Conservation (phyloP, 1,284 basidiomycete species). For the Puccinia hordei region DNA sequence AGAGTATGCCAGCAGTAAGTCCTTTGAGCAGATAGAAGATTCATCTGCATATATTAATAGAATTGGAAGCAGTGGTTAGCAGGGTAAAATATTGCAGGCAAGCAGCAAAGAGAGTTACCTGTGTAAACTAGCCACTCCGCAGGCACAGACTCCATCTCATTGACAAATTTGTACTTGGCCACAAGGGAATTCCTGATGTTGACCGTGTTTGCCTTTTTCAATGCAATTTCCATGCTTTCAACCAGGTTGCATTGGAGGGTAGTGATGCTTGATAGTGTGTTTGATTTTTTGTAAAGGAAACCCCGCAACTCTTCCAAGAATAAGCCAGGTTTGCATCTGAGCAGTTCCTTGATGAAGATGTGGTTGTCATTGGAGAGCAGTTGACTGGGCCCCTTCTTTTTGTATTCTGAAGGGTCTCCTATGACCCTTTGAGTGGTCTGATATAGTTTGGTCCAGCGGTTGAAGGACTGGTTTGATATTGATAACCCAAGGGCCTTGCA, state of each 20-base stretch:
- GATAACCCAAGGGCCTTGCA: not conserved
- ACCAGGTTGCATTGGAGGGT: not conserved
- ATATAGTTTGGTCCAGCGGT: not conserved
- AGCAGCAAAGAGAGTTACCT: not conserved
- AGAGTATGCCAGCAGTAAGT: not conserved
- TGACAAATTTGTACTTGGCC: not conserved
- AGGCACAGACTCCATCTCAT: not conserved
- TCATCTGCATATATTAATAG: not conserved
- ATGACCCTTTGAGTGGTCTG: not conserved
- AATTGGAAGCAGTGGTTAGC: not conserved
- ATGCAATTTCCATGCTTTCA: not conserved
- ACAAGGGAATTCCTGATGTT: not conserved
- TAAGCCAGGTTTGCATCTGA: not conserved
- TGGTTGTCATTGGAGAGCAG: not conserved
- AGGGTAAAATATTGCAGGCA: not conserved
- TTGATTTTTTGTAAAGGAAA: not conserved
- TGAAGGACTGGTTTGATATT: not conserved
- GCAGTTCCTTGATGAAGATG: not conserved
- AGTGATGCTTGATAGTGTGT: not conserved
- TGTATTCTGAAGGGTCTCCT: not conserved
- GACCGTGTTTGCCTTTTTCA: conserved; percentile 1
- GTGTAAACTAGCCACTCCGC: not conserved
- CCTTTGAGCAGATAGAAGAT: not conserved
- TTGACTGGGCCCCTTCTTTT: not conserved
- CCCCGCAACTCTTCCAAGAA: not conserved